Evolutionary conservation across 345 rosid species (phyloP).

Genomic region (Brassica incana): DNA sequence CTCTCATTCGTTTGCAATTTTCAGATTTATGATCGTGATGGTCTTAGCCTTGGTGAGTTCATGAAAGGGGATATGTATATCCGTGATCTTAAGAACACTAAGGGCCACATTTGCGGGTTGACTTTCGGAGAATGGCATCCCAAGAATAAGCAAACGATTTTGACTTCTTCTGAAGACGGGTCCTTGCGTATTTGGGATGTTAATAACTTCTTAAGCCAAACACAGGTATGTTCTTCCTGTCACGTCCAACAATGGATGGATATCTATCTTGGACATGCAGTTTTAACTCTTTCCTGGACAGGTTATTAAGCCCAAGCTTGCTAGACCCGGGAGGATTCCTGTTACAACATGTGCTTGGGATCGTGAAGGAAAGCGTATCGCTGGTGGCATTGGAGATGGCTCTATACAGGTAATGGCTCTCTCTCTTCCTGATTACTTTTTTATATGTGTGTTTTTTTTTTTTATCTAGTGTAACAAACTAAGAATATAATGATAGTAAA

Average conservation of each 20-base stretch:
- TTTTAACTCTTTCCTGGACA: constrained; percentile 37
- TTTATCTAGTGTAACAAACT: not conserved
- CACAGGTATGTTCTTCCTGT: constrained; percentile 54
- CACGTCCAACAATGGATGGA: not conserved
- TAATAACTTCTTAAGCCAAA: constrained; percentile 89
- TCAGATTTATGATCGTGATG: constrained; percentile 96
- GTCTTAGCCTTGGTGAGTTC: constrained; percentile 91
- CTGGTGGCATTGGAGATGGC: constrained; percentile 93
- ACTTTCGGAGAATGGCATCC: constrained; percentile 99
- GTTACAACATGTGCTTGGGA: constrained; percentile 97
- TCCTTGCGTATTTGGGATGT: constrained; percentile 98
- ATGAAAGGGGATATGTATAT: constrained; percentile 99
- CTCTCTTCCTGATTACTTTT: not conserved
- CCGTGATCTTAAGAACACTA: constrained; percentile 93
- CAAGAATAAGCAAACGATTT: constrained; percentile 69
- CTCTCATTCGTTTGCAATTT: constrained; percentile 11
- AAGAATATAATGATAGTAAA: too few species aligned
- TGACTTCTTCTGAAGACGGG: constrained; percentile 97
- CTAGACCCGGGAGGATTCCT: constrained; percentile 95
- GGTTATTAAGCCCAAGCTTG: constrained; percentile 98
- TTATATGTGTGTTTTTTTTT: not conserved
- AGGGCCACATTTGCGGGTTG: constrained; percentile 91
- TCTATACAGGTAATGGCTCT: constrained; percentile 73
- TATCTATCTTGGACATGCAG: not conserved
- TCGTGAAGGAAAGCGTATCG: constrained; percentile 84